A percentile compares a stretch with the other conserved stretches of the same genome.
phyloP scores from a whole-genome alignment of 768 basidiomycete species.

The Exidia glandulosa region DNA sequence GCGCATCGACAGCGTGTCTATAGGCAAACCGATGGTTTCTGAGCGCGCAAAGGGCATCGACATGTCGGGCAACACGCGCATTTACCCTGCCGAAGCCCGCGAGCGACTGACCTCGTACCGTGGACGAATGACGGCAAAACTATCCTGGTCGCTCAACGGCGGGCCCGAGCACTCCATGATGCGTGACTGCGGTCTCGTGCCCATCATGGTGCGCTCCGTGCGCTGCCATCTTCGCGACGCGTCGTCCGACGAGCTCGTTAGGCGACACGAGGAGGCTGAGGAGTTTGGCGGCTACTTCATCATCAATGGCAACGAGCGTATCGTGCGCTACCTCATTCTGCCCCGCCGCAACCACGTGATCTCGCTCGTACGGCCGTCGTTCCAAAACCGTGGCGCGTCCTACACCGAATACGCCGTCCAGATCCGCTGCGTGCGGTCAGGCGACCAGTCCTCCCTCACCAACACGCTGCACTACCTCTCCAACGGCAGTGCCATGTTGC shows the following conservation, averaged over 20 bases:
- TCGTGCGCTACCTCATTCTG: constrained; percentile 94
- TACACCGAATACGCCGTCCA: constrained; percentile 93
- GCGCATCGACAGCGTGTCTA: constrained; percentile 77
- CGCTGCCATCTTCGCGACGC: constrained; percentile 85
- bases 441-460: constrained; percentile 86
- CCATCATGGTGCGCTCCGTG: constrained; percentile 93
- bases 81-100: constrained; percentile 88
- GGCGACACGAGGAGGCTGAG: constrained; percentile 89
- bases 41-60: constrained; percentile 76
- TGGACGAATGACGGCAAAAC: constrained; percentile 75
- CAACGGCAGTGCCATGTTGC: constrained; percentile 91
- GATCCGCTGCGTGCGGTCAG: constrained; percentile 79
- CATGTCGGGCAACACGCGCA: constrained; percentile 30
- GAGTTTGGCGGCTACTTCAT: constrained; percentile 99
- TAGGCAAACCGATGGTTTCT: constrained; percentile 77
- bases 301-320: constrained; percentile 96
- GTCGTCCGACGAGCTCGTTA: constrained; percentile 77
- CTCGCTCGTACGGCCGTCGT: constrained; percentile 82
- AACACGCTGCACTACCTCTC: constrained; percentile 97
- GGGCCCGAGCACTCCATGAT: constrained; percentile 55
- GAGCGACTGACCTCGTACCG: constrained; percentile 89
- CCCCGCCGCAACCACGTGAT: constrained; percentile 94
- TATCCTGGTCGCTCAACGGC: constrained; percentile 76
- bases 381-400: constrained; percentile 84
- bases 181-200: constrained; percentile 83